A percentile compares a stretch with the other conserved stretches of the same genome.
Conservation (phyloP, 768 basidiomycete species). For the Boletus sensibilis region DNA sequence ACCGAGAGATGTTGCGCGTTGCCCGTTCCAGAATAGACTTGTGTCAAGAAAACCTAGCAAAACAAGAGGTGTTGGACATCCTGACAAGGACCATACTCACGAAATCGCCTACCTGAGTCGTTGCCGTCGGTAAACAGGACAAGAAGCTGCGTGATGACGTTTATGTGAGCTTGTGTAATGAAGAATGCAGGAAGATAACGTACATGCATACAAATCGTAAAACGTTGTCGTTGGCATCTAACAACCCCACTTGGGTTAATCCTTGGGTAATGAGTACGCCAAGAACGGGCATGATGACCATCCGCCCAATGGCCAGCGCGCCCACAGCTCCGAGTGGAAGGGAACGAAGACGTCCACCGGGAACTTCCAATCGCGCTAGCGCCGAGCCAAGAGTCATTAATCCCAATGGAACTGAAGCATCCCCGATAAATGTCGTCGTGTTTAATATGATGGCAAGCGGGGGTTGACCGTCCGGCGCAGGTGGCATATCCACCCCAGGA, state of each 20-base stretch:
- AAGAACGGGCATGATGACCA: conserved; percentile 57
- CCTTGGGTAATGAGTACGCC: conserved; percentile 57
- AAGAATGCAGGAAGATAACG: conserved; percentile 26
- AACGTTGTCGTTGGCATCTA: conserved; percentile 53
- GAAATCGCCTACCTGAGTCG: conserved; percentile 46
- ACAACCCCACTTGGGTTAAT: conserved; percentile 47
- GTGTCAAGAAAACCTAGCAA: conserved; percentile 57
- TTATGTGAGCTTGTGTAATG: not conserved
- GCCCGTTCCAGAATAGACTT: conserved; percentile 66
- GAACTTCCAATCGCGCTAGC: conserved; percentile 56
- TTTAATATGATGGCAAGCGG: conserved; percentile 63
- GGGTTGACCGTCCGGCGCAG: conserved; percentile 65
- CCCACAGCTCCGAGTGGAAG: conserved; percentile 54
- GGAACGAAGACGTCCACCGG: conserved; percentile 42
- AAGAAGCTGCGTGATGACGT: conserved; percentile 42
- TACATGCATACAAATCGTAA: conserved; percentile 69
- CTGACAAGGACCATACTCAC: not conserved
- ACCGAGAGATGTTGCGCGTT: conserved; percentile 58
- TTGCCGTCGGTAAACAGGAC: conserved; percentile 61
- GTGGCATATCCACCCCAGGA: conserved; percentile 41
- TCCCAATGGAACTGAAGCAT: conserved; percentile 61
- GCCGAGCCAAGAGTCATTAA: conserved; percentile 62
- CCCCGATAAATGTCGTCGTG: conserved; percentile 57
- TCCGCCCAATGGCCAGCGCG: conserved; percentile 50
- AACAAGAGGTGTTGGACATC: not conserved